These are phyloP conservation scores for Globisporangium acanthophoron DNA, from an alignment of 352 stramenopile species.

Conservation along the genomic window DNA sequence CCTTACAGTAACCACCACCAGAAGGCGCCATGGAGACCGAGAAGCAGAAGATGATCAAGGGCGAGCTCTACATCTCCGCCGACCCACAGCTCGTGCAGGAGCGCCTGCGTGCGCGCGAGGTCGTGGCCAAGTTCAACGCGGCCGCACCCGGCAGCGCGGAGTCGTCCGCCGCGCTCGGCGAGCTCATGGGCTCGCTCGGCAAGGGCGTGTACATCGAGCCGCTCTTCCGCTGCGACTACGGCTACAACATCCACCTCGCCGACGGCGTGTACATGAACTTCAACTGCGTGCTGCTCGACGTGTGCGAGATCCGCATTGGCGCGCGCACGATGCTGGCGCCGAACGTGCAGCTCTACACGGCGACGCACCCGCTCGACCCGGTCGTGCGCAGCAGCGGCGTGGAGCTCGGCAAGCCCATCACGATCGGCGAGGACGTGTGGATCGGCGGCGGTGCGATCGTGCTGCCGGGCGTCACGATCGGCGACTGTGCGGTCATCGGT, in stretches of 20 bases:
- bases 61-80: constrained; percentile 47
- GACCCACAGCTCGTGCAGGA: constrained; percentile 34
- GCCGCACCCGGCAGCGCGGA: constrained; percentile 21
- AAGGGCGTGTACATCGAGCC: constrained; percentile 57
- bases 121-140: constrained; percentile 45
- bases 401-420: constrained; percentile 64
- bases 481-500: constrained; percentile 49
- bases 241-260: constrained; percentile 71
- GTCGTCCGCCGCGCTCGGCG: constrained; percentile 18
- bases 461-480: constrained; percentile 62
- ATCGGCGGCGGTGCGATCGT: constrained; percentile 77
- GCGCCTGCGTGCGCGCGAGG: constrained; percentile 23
- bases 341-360: constrained; percentile 74
- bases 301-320: constrained; percentile 72
- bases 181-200: constrained; percentile 42
- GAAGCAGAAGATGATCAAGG: constrained; percentile 55
- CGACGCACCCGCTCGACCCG: constrained; percentile 66
- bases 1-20: not conserved
- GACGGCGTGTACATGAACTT: constrained; percentile 87
- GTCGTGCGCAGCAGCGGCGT: constrained; percentile 27
- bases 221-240: constrained; percentile 88
- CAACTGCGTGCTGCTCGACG: constrained; percentile 83
- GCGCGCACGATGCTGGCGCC: constrained; percentile 68
- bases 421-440: constrained; percentile 81
- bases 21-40: constrained; percentile 25